phyloP scores from a whole-genome alignment of 2,329 filamentous ascomycete species.

The Aspergillus caelatus region DNA sequence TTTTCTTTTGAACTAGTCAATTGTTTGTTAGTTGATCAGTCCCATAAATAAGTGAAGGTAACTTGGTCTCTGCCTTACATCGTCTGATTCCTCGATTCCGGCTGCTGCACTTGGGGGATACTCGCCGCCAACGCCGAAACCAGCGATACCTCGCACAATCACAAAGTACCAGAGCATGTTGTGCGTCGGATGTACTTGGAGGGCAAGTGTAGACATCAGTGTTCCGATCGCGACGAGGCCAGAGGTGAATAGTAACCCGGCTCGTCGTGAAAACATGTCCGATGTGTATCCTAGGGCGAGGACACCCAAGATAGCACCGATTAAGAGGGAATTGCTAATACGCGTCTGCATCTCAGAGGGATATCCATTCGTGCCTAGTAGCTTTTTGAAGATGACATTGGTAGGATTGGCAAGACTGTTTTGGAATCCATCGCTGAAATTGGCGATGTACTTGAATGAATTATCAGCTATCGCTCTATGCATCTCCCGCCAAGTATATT shows the following conservation, averaged over 20 bases:
- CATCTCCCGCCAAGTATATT: neutral
- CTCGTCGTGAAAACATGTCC: constrained; percentile 32
- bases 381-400: constrained; percentile 35
- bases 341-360: constrained; percentile 33
- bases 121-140: constrained; percentile 43
- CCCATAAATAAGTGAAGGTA: rapidly evolving
- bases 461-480: neutral
- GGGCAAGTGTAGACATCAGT: constrained; percentile 41
- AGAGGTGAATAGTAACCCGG: constrained; percentile 32
- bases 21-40: neutral
- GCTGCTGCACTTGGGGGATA: constrained; percentile 43
- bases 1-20: constrained; percentile 22
- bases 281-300: constrained; percentile 31
- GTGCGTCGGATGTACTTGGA: constrained; percentile 36
- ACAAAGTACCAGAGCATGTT: constrained; percentile 45
- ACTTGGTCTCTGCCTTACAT: constrained; percentile 18
- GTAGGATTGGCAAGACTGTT: constrained; percentile 35
- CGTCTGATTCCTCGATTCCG: constrained; percentile 39
- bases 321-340: constrained; percentile 33
- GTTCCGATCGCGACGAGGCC: constrained; percentile 31
- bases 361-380: constrained; percentile 27
- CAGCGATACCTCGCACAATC: constrained; percentile 39
- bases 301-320: constrained; percentile 34
- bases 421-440: constrained; percentile 37
- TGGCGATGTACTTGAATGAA: constrained; percentile 32